These are phyloP conservation scores for Coprinellus micaceus DNA, from an alignment of 768 basidiomycete species.

Conservation along the genomic window DNA sequence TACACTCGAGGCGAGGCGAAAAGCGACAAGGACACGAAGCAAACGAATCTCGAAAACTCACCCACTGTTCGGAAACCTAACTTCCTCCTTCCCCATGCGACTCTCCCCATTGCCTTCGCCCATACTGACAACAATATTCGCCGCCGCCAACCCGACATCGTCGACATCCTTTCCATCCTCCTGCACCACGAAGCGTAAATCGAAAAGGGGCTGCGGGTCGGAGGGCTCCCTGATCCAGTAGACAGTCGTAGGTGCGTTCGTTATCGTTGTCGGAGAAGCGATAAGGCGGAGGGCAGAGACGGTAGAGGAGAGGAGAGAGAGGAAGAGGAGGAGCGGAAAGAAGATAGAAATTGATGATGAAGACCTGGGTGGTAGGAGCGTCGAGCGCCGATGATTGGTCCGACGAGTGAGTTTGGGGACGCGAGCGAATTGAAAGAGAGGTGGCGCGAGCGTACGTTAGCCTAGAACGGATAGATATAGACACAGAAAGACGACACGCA, in stretches of 20 bases:
- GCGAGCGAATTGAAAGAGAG: too few species aligned
- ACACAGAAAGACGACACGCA: too few species aligned
- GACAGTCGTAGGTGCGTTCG: neutral
- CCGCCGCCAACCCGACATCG: constrained; percentile 4
- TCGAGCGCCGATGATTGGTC: too few species aligned
- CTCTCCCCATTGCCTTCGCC: neutral
- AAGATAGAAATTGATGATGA: neutral
- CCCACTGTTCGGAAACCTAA: constrained; percentile 5
- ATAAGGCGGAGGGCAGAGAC: neutral
- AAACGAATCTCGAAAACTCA: too few species aligned
- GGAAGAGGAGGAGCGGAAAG: neutral
- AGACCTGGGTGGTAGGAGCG: too few species aligned
- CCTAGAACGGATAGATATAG: too few species aligned
- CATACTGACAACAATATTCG: neutral
- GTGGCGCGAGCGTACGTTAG: too few species aligned
- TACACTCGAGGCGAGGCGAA: too few species aligned
- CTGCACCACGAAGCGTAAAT: constrained; percentile 5
- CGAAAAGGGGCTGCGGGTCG: constrained; percentile 5
- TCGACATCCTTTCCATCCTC: neutral
- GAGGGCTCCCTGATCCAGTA: neutral
- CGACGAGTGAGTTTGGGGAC: too few species aligned
- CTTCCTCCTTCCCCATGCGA: neutral
- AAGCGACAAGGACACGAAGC: too few species aligned
- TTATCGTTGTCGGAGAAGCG: neutral
- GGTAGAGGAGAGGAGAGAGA: neutral